Conservation (phyloP, 192 early-diverging fungal species). For the Coemansia sp. region DNA sequence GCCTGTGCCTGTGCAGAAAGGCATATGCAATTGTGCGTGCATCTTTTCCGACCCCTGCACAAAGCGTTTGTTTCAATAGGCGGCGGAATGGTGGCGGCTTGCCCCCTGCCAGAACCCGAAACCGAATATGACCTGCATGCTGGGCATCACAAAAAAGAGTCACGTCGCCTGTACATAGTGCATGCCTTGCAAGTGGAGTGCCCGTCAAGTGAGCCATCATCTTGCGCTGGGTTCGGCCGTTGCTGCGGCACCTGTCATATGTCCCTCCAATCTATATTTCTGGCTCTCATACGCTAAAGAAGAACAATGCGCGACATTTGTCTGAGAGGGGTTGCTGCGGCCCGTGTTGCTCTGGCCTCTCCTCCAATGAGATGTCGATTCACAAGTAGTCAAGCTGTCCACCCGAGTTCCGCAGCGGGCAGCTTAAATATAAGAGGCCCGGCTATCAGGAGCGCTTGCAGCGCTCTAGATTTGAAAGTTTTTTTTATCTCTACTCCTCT, state of each 20-base stretch:
- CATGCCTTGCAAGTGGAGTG: neutral
- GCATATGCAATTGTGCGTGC: slow-evolving; percentile 6
- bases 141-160: neutral
- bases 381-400: neutral
- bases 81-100: neutral
- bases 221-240: neutral
- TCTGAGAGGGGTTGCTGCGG: slow-evolving; percentile 6
- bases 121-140: neutral
- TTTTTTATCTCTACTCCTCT: neutral
- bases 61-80: neutral
- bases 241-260: slow-evolving; percentile 8
- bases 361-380: slow-evolving; percentile 1
- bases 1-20: slow-evolving; percentile 4
- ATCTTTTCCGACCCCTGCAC: neutral
- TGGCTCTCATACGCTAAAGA: slow-evolving; percentile 3
- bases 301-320: slow-evolving; percentile 1
- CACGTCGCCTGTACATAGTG: neutral
- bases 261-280: neutral
- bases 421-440: slow-evolving; percentile 1
- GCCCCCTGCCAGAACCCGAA: slow-evolving; percentile 12
- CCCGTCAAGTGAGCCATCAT: neutral
- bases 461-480: neutral
- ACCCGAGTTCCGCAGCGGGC: neutral
- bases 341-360: neutral
- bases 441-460: neutral